phyloP scores from a whole-genome alignment of 345 rosid species.

The Citrus sp. region DNA sequence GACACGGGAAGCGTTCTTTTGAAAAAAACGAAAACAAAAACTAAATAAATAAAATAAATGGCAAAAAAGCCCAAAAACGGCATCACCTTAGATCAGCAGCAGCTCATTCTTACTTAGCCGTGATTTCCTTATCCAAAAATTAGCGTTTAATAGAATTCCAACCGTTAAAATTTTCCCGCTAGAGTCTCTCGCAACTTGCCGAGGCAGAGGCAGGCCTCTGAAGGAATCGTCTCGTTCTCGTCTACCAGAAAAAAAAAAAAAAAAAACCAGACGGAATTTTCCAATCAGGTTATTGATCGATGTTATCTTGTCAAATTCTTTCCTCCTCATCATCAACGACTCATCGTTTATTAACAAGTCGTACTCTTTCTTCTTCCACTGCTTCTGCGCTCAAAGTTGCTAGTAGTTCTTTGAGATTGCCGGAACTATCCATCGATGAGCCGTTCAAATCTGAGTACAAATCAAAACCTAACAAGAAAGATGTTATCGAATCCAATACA shows the following conservation, averaged over 20 bases:
- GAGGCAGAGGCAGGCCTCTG: background rate
- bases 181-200: background rate
- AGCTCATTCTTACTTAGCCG: background rate
- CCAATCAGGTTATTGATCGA: slow-evolving; percentile 3
- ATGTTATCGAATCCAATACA: background rate
- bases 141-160: slow-evolving; percentile 22
- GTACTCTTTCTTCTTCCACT: slow-evolving; percentile 10
- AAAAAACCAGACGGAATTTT: background rate
- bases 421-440: slow-evolving; percentile 28
- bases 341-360: slow-evolving; percentile 6
- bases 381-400: slow-evolving; percentile 11
- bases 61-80: background rate
- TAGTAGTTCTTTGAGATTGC: slow-evolving; percentile 26
- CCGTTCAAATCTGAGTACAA: slow-evolving; percentile 18
- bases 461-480: background rate
- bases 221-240: background rate
- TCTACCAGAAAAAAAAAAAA: no score
- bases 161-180: slow-evolving; percentile 39
- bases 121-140: slow-evolving; percentile 16
- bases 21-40: no score
- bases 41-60: no score
- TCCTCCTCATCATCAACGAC: slow-evolving; percentile 24
- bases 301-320: slow-evolving; percentile 41
- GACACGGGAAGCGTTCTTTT: no score
- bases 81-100: background rate